These are phyloP conservation scores for Trametes punicea DNA, from an alignment of 768 basidiomycete species.

Conservation along the genomic window DNA sequence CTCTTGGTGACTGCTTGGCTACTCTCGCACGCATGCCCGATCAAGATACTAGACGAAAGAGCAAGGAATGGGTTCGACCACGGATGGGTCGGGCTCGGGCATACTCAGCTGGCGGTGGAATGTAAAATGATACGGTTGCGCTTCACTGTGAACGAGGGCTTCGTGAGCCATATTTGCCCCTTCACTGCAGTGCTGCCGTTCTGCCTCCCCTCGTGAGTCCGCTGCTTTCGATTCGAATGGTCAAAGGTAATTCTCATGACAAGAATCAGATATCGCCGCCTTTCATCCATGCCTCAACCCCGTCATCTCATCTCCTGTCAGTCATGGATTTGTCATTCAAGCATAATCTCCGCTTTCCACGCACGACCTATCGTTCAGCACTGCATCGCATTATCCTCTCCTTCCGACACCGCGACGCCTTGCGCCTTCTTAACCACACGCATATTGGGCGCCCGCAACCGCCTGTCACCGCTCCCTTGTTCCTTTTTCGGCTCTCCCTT, in stretches of 20 bases:
- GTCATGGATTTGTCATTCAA: neutral
- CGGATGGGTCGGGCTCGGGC: conserved; percentile 15
- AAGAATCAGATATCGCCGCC: neutral
- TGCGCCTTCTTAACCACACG: neutral
- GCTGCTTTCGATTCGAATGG: too few species aligned
- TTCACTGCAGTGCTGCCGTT: too few species aligned
- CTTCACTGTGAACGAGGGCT: neutral
- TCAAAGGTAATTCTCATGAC: neutral
- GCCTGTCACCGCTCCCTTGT: neutral
- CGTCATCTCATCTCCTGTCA: neutral
- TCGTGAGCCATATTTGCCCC: neutral
- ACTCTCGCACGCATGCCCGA: neutral
- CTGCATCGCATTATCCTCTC: neutral
- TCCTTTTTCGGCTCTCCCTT: neutral
- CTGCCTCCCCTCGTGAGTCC: too few species aligned
- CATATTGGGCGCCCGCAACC: neutral
- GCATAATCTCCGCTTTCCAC: neutral
- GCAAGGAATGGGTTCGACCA: conserved; percentile 12
- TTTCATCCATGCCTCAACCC: neutral
- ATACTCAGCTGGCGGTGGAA: conserved; percentile 16
- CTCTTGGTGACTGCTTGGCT: neutral
- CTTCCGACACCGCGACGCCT: neutral
- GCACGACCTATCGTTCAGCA: neutral
- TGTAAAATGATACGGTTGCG: neutral
- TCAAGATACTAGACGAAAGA: neutral